Evolutionary conservation across 164 flowering plant species (phyloP), one percentile per base, ranked within the genome.

Genomic region (Amborella trichopoda): DNA sequence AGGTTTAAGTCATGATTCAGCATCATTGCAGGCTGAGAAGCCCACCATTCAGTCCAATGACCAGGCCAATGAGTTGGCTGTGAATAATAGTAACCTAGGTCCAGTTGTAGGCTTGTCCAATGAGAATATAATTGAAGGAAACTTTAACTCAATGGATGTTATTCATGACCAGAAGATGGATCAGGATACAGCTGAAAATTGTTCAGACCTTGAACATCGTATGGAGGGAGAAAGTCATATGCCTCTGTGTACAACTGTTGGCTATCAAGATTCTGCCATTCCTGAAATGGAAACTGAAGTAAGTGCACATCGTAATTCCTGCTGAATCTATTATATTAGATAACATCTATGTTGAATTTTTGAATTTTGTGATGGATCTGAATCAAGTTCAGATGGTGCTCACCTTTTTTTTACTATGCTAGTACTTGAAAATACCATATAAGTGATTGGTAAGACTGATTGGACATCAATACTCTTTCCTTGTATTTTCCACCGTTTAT

Each of bases 231-330:
- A 54, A 33, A 26, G 40, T 49, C 55, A 10, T 20, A 44, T 21
- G 45, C 46, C 44, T 30, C n/a, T 17, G 40, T 13, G 25, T 37
- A 23, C 53, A 44, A 17, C 55, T 44, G 25, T 47, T n/a, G 50
- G 50, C 44, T 12, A 43, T 44, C 54, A 21, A 44, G 60, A 25
- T 50, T 19, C 5, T 16, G 27, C 28, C 53, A 33, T 36, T 60
- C 59, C 46, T 49, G 44, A 37, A 23, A 40, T 48, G 61, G 12
- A 33, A 48, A 54, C 25, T 61, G 43, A 26, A 39, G 52, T 40
- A n/a, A n/a, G n/a, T n/a, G n/a, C n/a, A n/a, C n/a, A n/a, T n/a
- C n/a, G n/a, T n/a, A n/a, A n/a, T n/a, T n/a, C n/a, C n/a, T n/a
- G n/a, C n/a, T n/a, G n/a, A n/a, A n/a, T n/a, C n/a, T n/a, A n/a